phyloP scores from a whole-genome alignment of 805 yeast genomes.

The Candida vartiovaarae region DNA sequence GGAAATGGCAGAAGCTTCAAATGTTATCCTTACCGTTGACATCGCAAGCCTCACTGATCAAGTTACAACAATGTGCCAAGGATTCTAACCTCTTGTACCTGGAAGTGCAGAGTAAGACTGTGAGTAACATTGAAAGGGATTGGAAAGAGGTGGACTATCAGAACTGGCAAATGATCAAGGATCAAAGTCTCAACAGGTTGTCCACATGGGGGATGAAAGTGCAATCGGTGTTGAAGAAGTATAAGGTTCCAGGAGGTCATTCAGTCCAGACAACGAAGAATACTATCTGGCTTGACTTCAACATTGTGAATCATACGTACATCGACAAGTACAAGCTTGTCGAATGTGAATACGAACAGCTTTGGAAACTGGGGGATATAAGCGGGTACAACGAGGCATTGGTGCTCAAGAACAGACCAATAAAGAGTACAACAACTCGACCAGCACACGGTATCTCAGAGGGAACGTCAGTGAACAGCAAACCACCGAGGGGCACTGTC shows the following conservation, averaged over 20 bases:
- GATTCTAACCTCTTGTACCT: slow-evolving; percentile 13
- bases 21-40: slow-evolving; percentile 15
- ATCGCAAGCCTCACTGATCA: slow-evolving; percentile 12
- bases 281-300: slow-evolving; percentile 15
- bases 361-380: slow-evolving; percentile 16
- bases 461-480: background rate
- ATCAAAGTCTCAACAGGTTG: slow-evolving; percentile 4
- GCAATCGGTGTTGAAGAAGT: slow-evolving; percentile 7
- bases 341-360: slow-evolving; percentile 6
- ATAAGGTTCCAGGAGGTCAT: slow-evolving; percentile 2
- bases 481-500: background rate
- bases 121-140: slow-evolving; percentile 9
- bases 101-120: slow-evolving; percentile 10
- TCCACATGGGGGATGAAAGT: slow-evolving; percentile 18
- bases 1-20: slow-evolving; percentile 20
- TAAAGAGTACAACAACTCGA: background rate
- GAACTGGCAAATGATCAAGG: slow-evolving; percentile 12
- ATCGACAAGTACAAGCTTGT: slow-evolving; percentile 1
- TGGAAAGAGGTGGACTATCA: slow-evolving; percentile 15
- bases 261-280: slow-evolving; percentile 2
- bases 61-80: slow-evolving; percentile 12
- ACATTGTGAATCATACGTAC: slow-evolving; percentile 9
- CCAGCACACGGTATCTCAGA: background rate
- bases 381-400: slow-evolving; percentile 10
- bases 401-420: slow-evolving; percentile 7